Base-by-base conservation (phyloP, 176 grass and related monocot genomes). In the Calamus simplicifolius region DNA sequence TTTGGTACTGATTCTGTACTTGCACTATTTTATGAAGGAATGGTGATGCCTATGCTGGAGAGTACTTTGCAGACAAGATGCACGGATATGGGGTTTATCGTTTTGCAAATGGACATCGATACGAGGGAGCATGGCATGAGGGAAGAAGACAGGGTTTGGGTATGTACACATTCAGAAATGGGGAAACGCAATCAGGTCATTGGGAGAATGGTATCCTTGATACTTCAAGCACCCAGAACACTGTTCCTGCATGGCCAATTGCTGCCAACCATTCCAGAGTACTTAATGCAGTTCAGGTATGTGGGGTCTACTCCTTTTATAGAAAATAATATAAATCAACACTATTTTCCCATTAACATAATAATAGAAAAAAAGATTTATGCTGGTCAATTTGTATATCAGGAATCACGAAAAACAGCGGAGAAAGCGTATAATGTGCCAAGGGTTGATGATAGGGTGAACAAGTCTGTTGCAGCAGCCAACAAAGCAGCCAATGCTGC, bases 401-500 rank as follows among this genome's bases (percentile, higher is more conserved):
- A 98, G 93, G 93, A 98, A 82, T 87, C 84, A 5, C 85, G 93
- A 78, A 83, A 87, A 76, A 84, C 93, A 74, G 67, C 87, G 38
- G 87, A 88, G 75, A 82, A 74, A 73, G 92, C 92, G 49, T 97
- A 97, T 55, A 74, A 82, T 49, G 63, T 78, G 29, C 81, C 84
- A 23, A 81, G 92, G 71, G 84, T 91, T 69, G 92, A 97, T 49
- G 82, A 87, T 69, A 97, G 83, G 66, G 87, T 91, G 68, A 97
- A 91, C 69, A 88, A 61, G 70, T 84, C 87, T 0, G 75, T 91
- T 62, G 75, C 82, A 21, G 78, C 78, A 77, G 92, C 92, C 29
- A 97, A 97, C 78, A 97, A 85, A 85, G 60, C 92, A 63, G 92
- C 87, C 35, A 97, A 97, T 91, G 92, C 92, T 56, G 84, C 92